These are phyloP conservation scores for Alternaria ventricosa DNA, from an alignment of 2,329 filamentous ascomycete genomes.

Conservation along the genomic window DNA sequence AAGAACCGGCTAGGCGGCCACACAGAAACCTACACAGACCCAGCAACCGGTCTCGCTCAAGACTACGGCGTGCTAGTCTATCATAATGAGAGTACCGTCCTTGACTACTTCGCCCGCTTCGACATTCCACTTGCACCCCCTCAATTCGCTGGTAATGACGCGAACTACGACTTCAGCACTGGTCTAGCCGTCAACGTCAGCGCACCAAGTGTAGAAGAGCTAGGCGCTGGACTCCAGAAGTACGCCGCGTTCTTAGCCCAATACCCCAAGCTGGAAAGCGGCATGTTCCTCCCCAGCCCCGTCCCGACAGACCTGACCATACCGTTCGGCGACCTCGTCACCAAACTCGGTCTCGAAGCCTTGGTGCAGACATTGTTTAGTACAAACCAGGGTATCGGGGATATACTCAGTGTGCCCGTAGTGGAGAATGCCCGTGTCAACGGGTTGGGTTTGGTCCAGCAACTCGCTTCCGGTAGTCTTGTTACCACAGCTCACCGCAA, in stretches of 20 bases:
- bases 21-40: conserved; percentile 56
- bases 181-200: conserved; percentile 16
- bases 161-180: conserved; percentile 40
- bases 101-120: conserved; percentile 22
- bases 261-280: conserved; percentile 31
- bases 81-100: conserved; percentile 50
- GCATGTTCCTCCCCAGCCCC: conserved; percentile 54
- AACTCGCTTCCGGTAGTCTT: neutral
- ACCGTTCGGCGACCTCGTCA: conserved; percentile 57
- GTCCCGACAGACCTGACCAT: conserved; percentile 57
- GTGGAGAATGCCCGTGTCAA: conserved; percentile 30
- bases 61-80: conserved; percentile 50
- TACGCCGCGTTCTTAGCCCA: conserved; percentile 34
- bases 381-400: conserved; percentile 25
- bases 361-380: conserved; percentile 16
- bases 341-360: conserved; percentile 56
- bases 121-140: conserved; percentile 5
- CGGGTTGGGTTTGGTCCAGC: conserved; percentile 2
- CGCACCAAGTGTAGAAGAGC: conserved; percentile 1
- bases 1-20: conserved; percentile 55
- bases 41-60: conserved; percentile 30
- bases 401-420: conserved; percentile 53
- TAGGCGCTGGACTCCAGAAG: conserved; percentile 16
- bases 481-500: neutral
- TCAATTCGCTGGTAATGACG: neutral